Evolutionary conservation across 1,139 yeast species (phyloP), one percentile per base, ranked within the genome.

Genomic region (Pichia sp.): DNA sequence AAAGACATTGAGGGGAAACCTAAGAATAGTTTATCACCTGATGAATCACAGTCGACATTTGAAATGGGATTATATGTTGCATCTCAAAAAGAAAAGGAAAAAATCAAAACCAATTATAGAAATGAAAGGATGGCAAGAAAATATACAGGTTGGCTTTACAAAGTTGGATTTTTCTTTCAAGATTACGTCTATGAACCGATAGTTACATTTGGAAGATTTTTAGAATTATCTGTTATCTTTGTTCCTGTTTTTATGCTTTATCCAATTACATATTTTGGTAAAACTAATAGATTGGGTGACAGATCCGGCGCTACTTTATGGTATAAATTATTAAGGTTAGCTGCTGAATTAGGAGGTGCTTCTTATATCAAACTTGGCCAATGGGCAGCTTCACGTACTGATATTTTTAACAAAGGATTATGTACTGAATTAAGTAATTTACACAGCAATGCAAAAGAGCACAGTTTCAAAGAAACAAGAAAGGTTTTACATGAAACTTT

Each of bases 381-480:
- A 71, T 92, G 99, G 99, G 98, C 98, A 0, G 97, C 97, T 3
- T 86, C 96, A n/a, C 77, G 99, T 67, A 86, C 96, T 0, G 99
- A 92, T 66, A 86, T 92, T 39, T 90, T 92, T 67, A 85, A 96
- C 2, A 72, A 71, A 46, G 87, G 78, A 43, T 68, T 92, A 66
- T 92, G 98, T 65, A 78, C 78, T 29, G 92, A 86, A 61, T 69
- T 92, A 59, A 79, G 88, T 3, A 70, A 78, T 36, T 70, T 92
- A 48, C 98, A 92, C 64, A 86, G 96, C 11, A 81, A 87, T 62
- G 90, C 92, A 11, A 79, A 76, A 51, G 76, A 86, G 5, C 99
- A 92, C 67, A 70, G 86, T 0, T 65, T 87, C 38, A 58, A 63
- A 1, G 74, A 75, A 38, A 88, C 97, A 0, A 77, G 78, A 58